These are phyloP conservation scores for Suillus sp. DNA, from an alignment of 768 basidiomycete species.

Conservation along the genomic window DNA sequence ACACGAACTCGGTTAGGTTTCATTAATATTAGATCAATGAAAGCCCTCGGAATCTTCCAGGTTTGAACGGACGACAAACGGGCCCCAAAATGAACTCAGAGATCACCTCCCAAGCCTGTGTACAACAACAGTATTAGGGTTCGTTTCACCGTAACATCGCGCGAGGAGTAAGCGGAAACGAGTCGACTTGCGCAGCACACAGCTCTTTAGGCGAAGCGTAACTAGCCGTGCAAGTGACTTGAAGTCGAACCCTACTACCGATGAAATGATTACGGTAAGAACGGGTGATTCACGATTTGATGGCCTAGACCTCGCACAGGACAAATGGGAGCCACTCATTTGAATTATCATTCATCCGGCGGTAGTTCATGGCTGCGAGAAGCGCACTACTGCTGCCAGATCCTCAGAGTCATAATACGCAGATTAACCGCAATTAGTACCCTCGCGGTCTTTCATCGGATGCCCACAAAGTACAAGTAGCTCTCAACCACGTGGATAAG, in stretches of 20 bases:
- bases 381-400: not conserved
- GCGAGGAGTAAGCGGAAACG: not conserved
- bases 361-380: not conserved
- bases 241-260: constrained; percentile 2
- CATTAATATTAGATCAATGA: constrained; percentile 8
- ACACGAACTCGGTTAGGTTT: not conserved
- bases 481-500: not conserved
- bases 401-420: not conserved
- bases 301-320: not conserved
- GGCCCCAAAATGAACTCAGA: not conserved
- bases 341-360: not conserved
- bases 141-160: not conserved
- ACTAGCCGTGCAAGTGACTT: too few species aligned
- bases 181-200: not conserved
- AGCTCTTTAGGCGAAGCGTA: not conserved
- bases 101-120: not conserved
- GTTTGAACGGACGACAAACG: too few species aligned
- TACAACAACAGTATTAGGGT: not conserved
- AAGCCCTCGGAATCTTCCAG: constrained; percentile 7
- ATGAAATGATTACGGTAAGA: not conserved
- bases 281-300: not conserved
- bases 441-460: not conserved
- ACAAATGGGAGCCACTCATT: not conserved
- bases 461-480: not conserved
- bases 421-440: constrained; percentile 4